These are phyloP conservation scores for Astragalus glycyphyllos DNA, from an alignment of 306 rosid genomes.

Conservation along the genomic window DNA sequence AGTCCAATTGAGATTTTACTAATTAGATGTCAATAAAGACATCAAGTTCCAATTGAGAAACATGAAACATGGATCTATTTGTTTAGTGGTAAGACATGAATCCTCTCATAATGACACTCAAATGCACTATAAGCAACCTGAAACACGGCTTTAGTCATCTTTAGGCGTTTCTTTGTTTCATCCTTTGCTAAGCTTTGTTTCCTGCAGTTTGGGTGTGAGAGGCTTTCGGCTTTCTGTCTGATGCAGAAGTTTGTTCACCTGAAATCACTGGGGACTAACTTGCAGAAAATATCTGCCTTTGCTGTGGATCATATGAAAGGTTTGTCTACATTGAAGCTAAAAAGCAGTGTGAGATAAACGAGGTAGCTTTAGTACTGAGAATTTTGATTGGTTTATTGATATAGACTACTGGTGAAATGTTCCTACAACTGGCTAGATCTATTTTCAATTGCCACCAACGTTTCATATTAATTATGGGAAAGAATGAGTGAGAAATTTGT, in stretches of 20 bases:
- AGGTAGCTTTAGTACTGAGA: conserved; percentile 57
- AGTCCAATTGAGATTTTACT: too few species aligned
- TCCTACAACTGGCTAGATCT: conserved; percentile 10
- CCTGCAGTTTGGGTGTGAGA: conserved; percentile 92
- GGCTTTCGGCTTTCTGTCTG: conserved; percentile 77
- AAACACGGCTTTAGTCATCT: conserved; percentile 18
- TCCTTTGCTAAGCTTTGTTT: conserved; percentile 29
- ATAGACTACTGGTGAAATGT: conserved; percentile 8
- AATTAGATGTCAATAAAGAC: too few species aligned
- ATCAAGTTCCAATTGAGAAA: too few species aligned
- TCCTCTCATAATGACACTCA: too few species aligned
- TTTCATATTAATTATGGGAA: too few species aligned
- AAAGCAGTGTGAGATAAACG: conserved; percentile 73
- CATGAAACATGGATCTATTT: too few species aligned
- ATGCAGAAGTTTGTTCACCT: conserved; percentile 96
- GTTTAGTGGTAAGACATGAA: too few species aligned
- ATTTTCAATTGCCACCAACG: neutral
- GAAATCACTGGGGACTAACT: conserved; percentile 67
- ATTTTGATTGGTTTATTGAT: conserved; percentile 29
- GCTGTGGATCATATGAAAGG: conserved; percentile 88
- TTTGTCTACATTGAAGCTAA: conserved; percentile 79
- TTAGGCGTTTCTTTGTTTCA: neutral
- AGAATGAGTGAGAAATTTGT: too few species aligned
- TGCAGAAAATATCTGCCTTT: conserved; percentile 85
- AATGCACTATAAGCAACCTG: conserved; percentile 74